A percentile compares a stretch with the other conserved stretches of the same genome.
These are phyloP conservation scores for Acanthamoeba healyi DNA, from an alignment of 208 protist species.

Conservation along the genomic window DNA sequence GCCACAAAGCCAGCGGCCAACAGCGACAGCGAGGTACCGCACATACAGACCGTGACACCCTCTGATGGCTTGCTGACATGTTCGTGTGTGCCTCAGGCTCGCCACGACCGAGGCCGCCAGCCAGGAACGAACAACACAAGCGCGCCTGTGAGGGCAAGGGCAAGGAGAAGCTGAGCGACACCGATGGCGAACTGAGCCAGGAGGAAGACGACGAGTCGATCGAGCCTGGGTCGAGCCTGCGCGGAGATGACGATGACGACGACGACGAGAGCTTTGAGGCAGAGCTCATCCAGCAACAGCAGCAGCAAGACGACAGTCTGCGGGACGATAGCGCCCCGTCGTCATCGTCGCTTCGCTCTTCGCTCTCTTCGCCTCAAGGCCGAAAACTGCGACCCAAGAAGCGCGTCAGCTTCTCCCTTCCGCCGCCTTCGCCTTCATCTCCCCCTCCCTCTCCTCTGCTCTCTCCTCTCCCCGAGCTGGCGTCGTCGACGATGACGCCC, in stretches of 20 bases:
- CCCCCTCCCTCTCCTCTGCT: no score
- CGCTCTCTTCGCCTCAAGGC: background rate
- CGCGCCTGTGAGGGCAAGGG: background rate
- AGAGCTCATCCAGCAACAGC: background rate
- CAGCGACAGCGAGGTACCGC: no score
- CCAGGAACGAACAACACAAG: background rate
- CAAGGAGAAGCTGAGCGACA: background rate
- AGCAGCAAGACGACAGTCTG: background rate
- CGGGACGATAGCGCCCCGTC: background rate
- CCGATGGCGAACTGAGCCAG: no score
- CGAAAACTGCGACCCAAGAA: background rate
- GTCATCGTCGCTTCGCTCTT: background rate
- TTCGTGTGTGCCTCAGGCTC: no score
- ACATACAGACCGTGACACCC: no score
- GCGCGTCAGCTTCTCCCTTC: slow-evolving; percentile 3
- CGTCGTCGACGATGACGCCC: background rate
- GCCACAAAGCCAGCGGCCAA: no score
- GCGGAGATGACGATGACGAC: background rate
- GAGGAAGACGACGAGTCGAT: no score
- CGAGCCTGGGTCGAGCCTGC: no score
- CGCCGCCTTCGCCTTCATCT: background rate
- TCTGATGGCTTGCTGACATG: no score
- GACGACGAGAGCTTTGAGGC: background rate
- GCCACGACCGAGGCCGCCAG: background rate
- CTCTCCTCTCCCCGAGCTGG: no score